These are phyloP conservation scores for Lasiosphaeria hispida DNA, from an alignment of 495 filamentous ascomycete genomes.

Conservation along the genomic window DNA sequence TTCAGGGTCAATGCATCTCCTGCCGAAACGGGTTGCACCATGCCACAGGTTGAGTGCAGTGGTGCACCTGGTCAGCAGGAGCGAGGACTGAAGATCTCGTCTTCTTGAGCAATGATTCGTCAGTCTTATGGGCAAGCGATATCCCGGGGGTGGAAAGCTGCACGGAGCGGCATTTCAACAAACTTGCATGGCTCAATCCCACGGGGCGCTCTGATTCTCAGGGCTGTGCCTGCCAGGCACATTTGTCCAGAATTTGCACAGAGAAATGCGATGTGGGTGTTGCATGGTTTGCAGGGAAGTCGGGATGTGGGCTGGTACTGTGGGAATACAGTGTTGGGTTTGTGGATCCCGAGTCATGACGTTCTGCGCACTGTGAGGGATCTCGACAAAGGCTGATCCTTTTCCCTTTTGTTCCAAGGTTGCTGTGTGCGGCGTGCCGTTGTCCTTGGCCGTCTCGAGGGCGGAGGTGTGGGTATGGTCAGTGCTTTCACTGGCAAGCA, in stretches of 20 bases:
- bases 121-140: too few relatives aligned
- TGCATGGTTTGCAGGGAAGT: too few relatives aligned
- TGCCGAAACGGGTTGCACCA: not conserved
- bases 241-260: too few relatives aligned
- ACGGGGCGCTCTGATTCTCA: too few relatives aligned
- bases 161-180: not conserved
- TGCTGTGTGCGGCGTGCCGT: not conserved
- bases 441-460: too few relatives aligned
- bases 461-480: too few relatives aligned
- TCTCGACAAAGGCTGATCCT: conserved; percentile 9
- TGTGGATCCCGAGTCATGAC: conserved; percentile 4
- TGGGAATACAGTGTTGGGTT: not conserved
- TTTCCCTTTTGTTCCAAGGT: not conserved
- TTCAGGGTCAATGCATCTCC: conserved; percentile 11
- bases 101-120: too few relatives aligned
- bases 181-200: not conserved
- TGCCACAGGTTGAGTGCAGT: not conserved
- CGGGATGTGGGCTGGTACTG: too few relatives aligned
- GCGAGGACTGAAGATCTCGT: not conserved
- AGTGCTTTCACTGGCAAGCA: too few relatives aligned
- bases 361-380: conserved; percentile 11
- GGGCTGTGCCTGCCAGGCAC: conserved; percentile 15
- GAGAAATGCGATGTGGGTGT: too few relatives aligned
- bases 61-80: conserved; percentile 7
- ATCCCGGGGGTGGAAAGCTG: too few relatives aligned